A percentile compares a stretch with the other conserved stretches of the same genome.
phyloP scores from a whole-genome alignment of 306 rosid species.

The Quercus dentata region DNA sequence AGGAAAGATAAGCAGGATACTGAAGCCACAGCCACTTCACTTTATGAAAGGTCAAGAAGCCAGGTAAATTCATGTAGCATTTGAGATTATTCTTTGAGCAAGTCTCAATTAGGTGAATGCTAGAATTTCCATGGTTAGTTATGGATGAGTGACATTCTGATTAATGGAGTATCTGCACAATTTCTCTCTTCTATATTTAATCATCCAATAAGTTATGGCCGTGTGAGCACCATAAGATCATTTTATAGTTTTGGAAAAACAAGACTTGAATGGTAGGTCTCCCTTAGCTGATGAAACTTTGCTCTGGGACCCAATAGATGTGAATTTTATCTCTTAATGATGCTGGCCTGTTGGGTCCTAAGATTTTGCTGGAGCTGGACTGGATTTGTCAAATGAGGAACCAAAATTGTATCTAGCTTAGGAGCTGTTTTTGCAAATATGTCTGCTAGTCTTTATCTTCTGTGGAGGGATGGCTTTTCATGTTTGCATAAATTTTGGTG shows the following conservation, averaged over 20 bases:
- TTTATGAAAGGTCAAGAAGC: slow-evolving; percentile 48
- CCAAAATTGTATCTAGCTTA: no score
- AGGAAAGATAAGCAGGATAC: slow-evolving; percentile 50
- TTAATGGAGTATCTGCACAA: background rate
- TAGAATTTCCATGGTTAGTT: slow-evolving; percentile 4
- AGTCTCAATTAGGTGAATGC: slow-evolving; percentile 3
- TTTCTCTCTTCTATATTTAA: background rate
- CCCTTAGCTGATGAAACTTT: background rate
- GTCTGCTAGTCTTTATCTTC: background rate
- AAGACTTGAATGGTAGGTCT: background rate
- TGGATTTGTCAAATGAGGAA: no score
- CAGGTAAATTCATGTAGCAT: slow-evolving; percentile 51
- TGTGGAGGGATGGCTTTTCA: background rate
- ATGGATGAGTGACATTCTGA: background rate
- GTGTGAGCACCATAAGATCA: background rate
- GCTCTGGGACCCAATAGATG: background rate
- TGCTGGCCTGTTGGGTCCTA: no score
- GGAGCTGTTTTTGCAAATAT: background rate
- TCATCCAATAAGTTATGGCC: background rate
- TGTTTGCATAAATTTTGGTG: background rate
- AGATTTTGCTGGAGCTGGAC: no score
- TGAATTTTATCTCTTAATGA: no score
- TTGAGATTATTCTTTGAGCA: slow-evolving; percentile 7
- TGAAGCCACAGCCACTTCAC: slow-evolving; percentile 42
- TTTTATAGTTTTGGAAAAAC: background rate